Evolutionary conservation across 345 rosid species (phyloP).

Genomic region (Aquilaria malaccensis): DNA sequence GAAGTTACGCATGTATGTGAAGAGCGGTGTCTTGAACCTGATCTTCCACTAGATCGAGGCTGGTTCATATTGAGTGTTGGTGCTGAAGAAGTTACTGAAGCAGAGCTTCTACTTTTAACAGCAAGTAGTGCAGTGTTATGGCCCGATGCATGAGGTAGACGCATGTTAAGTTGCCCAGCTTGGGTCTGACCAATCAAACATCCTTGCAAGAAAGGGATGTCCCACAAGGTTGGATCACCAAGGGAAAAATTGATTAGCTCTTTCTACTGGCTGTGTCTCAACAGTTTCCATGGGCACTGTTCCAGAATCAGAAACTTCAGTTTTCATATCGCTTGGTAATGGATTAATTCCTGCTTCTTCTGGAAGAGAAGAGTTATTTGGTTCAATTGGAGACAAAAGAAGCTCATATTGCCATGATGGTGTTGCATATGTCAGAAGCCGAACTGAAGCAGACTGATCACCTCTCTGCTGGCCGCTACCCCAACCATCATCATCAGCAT

Average conservation of each 20-base stretch:
- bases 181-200: slow-evolving; percentile 66
- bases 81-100: slow-evolving; percentile 8
- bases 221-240: slow-evolving; percentile 54
- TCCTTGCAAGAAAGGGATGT: slow-evolving; percentile 62
- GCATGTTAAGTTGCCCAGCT: slow-evolving; percentile 31
- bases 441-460: slow-evolving; percentile 42
- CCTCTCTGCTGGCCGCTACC: slow-evolving; percentile 33
- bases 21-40: slow-evolving; percentile 27
- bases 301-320: slow-evolving; percentile 26
- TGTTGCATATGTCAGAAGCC: slow-evolving; percentile 37
- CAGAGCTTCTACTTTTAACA: slow-evolving; percentile 21
- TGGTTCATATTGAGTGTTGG: slow-evolving; percentile 11
- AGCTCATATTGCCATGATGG: slow-evolving; percentile 45
- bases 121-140: slow-evolving; percentile 20
- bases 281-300: slow-evolving; percentile 33
- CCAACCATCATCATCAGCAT: slow-evolving; percentile 29
- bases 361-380: slow-evolving; percentile 29
- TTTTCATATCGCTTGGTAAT: slow-evolving; percentile 27
- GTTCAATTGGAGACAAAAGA: slow-evolving; percentile 47
- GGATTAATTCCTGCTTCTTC: slow-evolving; percentile 28
- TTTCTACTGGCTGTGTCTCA: slow-evolving; percentile 37
- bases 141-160: slow-evolving; percentile 19
- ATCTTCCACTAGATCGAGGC: slow-evolving; percentile 30
- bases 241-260: slow-evolving; percentile 33
- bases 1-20: slow-evolving; percentile 23